A percentile compares a stretch with the other conserved stretches of the same genome.
Conservation (phyloP, 2,329 filamentous ascomycete genomes). For the Fusarium chlamydosporum region DNA sequence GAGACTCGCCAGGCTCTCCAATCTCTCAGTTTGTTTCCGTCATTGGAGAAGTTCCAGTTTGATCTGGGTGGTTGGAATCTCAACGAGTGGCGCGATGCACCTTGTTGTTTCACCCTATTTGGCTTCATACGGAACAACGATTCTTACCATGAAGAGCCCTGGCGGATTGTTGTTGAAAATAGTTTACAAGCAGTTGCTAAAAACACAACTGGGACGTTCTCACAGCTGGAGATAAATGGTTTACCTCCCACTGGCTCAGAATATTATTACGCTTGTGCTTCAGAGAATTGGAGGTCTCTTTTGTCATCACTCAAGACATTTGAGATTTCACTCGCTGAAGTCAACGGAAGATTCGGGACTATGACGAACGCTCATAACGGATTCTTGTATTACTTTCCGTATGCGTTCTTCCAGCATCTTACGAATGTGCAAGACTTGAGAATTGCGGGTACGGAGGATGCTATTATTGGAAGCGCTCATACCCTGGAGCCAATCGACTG, state of each 20-base stretch:
- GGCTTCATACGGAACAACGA: not conserved
- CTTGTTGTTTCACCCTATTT: not conserved
- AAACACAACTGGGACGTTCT: not conserved
- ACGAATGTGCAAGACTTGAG: not conserved
- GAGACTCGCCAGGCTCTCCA: not conserved
- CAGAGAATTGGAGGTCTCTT: not conserved
- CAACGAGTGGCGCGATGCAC: not conserved
- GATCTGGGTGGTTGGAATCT: conserved; percentile 3
- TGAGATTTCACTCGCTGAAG: not conserved
- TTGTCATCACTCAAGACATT: not conserved
- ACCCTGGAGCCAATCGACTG: conserved; percentile 18
- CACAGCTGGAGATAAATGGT: not conserved
- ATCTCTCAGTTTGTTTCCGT: not conserved
- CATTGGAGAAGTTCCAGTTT: not conserved
- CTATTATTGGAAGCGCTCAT: conserved; percentile 5
- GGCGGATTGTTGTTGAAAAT: conserved; percentile 2
- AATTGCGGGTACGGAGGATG: conserved; percentile 1
- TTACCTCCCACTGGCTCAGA: conserved; percentile 10
- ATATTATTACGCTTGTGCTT: conserved; percentile 6
- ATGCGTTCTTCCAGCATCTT: conserved; percentile 3
- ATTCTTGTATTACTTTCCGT: not conserved
- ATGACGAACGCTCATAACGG: conserved; percentile 3
- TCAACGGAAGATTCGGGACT: not conserved
- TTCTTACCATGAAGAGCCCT: conserved; percentile 5
- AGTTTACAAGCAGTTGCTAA: not conserved